phyloP scores from a whole-genome alignment of 129 eudicot genomes.

The Oenanthe sinensis region DNA sequence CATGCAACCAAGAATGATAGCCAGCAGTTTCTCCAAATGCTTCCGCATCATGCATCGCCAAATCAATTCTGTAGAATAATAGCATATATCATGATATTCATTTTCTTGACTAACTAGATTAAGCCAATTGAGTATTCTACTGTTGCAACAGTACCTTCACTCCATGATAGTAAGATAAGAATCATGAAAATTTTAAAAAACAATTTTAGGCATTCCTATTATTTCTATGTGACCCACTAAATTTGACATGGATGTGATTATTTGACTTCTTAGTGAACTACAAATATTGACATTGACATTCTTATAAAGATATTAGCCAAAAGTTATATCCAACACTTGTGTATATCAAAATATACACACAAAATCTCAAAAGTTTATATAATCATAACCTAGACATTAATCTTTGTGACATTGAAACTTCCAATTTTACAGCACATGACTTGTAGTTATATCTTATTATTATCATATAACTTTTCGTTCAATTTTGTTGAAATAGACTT shows the following conservation, averaged over 20 bases:
- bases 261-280: neutral
- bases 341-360: neutral
- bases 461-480: neutral
- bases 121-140: neutral
- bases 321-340: neutral
- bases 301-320: neutral
- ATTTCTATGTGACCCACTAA: neutral
- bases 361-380: neutral
- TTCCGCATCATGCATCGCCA: constrained; percentile 73
- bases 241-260: neutral
- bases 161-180: neutral
- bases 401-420: neutral
- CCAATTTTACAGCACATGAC: neutral
- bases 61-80: constrained; percentile 46
- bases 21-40: constrained; percentile 60
- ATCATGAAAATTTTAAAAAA: too few species aligned
- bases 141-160: neutral
- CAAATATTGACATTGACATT: neutral
- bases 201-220: neutral
- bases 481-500: neutral
- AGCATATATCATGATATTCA: constrained; percentile 2
- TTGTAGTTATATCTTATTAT: neutral
- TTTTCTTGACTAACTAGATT: neutral
- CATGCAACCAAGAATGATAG: constrained; percentile 84
- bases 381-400: neutral